Base-by-base conservation (phyloP, 768 basidiomycete species). In the Pleurotus cornucopiae region DNA sequence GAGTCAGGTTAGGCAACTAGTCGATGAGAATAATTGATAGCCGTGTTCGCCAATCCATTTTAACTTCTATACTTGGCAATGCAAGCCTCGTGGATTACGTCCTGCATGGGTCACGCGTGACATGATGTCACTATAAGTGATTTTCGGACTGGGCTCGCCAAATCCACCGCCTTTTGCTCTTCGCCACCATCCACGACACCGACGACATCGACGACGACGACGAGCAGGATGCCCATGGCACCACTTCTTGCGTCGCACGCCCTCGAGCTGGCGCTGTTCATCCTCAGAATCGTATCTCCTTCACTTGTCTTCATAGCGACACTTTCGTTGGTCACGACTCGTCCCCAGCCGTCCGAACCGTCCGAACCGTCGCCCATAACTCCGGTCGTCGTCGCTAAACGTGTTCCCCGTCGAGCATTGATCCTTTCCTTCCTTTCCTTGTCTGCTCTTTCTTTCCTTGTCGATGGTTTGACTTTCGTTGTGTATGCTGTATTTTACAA, bases 381-480 rank as follows among this genome's bases (percentile, higher is more conserved):
- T 39, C 72, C 86, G 52, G 89, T 93, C 67, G 83, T 92, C 70
- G 83, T 91, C 66, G 80, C 85, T 55, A 80, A 78, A 56, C 76
- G 80, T 58, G 76, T 85, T 52, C 93, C 94, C 41, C 86, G 94
- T 65, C 83, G 88, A 57, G 79, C 80, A 41, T 70, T 85, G 58
- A 93, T 98, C 66, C 77, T 94, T 46, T 68, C 78, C 43, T 73
- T 91, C 58, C 76, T 95, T 46, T 82, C 87, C 49, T 73, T 94
- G 53, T 66, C 79, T 20, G 80, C 89, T n/a, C 68, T 87, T 49
- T 85, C 88, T 13, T 95, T 84, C 67, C 75, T 95, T 49, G 70
- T 84, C 26, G 92, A 96, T 65, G 94, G 91, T 12, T 75, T 87
- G 30, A 76, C 86, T 13, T 86, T 90, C 62, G 82, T 88, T 43